A percentile compares a stretch with the other conserved stretches of the same genome.
phyloP scores from a whole-genome alignment of 1,284 basidiomycete genomes.

The Tilletiopsis washingtonensis region DNA sequence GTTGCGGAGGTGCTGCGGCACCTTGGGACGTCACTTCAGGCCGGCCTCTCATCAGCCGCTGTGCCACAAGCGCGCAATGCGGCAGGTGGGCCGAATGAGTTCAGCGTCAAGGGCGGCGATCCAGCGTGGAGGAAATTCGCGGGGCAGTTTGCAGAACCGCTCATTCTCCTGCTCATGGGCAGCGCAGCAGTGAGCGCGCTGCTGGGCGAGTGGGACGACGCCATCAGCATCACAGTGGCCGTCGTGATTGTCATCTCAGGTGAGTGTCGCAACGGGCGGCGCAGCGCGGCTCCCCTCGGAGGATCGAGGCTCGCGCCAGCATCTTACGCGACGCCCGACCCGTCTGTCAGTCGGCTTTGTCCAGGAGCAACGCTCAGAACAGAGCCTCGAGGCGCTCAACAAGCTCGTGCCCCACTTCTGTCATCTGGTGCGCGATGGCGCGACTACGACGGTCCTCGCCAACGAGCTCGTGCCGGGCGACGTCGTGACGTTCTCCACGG shows the following conservation, averaged over 20 bases:
- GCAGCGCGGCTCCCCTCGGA: background rate
- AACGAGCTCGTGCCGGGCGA: slow-evolving; percentile 94
- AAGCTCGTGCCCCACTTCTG: slow-evolving; percentile 95
- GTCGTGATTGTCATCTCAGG: slow-evolving; percentile 86
- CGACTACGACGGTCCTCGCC: slow-evolving; percentile 61
- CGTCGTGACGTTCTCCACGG: slow-evolving; percentile 71
- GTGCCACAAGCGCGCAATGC: slow-evolving; percentile 16
- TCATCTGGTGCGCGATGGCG: slow-evolving; percentile 67
- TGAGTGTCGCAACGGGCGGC: slow-evolving; percentile 49
- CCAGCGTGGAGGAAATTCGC: slow-evolving; percentile 76
- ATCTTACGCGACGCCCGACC: too few relatives aligned
- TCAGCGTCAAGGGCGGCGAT: slow-evolving; percentile 75
- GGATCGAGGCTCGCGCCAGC: background rate
- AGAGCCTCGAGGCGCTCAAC: slow-evolving; percentile 86
- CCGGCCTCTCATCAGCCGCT: slow-evolving; percentile 16
- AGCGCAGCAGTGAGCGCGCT: slow-evolving; percentile 78
- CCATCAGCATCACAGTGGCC: slow-evolving; percentile 85
- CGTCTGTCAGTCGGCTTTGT: slow-evolving; percentile 74
- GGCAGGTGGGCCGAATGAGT: slow-evolving; percentile 62
- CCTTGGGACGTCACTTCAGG: slow-evolving; percentile 17
- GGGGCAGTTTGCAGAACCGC: slow-evolving; percentile 85
- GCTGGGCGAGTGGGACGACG: slow-evolving; percentile 90
- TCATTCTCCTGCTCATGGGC: slow-evolving; percentile 79
- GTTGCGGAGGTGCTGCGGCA: background rate
- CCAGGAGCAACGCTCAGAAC: slow-evolving; percentile 88